These are phyloP conservation scores for Pseudogymnoascus destructans DNA, from an alignment of 2,329 filamentous ascomycete species.

Conservation along the genomic window DNA sequence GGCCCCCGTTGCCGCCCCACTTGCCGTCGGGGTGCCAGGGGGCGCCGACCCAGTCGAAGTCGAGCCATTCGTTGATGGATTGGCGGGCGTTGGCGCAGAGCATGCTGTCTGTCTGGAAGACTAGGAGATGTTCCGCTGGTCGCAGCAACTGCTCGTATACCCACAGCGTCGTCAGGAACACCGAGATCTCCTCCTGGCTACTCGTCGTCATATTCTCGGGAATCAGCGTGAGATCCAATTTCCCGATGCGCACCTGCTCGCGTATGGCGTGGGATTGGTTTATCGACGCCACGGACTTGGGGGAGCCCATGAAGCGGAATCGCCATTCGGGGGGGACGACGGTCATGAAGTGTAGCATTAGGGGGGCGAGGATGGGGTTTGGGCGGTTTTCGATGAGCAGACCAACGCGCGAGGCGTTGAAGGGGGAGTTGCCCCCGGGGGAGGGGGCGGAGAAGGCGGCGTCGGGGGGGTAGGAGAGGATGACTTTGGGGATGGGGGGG, in stretches of 20 bases:
- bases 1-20: constrained; percentile 26
- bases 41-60: constrained; percentile 32
- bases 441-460: not conserved
- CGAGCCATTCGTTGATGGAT: constrained; percentile 37
- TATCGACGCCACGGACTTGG: constrained; percentile 32
- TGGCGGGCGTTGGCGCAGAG: constrained; percentile 39
- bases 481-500: constrained; percentile 22
- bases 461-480: not conserved
- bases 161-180: constrained; percentile 39
- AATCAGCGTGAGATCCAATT: constrained; percentile 39
- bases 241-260: constrained; percentile 25
- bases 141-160: constrained; percentile 37
- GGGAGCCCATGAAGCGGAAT: constrained; percentile 39
- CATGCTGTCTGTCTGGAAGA: constrained; percentile 44
- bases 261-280: constrained; percentile 35
- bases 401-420: constrained; percentile 37
- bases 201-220: constrained; percentile 38
- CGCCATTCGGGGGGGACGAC: constrained; percentile 42
- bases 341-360: constrained; percentile 38
- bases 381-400: constrained; percentile 39
- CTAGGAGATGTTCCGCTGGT: constrained; percentile 40
- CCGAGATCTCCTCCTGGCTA: constrained; percentile 39
- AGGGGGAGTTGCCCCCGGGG: constrained; percentile 9
- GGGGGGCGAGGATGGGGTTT: constrained; percentile 36
- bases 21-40: constrained; percentile 20